These are phyloP conservation scores for Aspergillus aculeatinus DNA, from an alignment of 2,329 filamentous ascomycete genomes.

Conservation along the genomic window DNA sequence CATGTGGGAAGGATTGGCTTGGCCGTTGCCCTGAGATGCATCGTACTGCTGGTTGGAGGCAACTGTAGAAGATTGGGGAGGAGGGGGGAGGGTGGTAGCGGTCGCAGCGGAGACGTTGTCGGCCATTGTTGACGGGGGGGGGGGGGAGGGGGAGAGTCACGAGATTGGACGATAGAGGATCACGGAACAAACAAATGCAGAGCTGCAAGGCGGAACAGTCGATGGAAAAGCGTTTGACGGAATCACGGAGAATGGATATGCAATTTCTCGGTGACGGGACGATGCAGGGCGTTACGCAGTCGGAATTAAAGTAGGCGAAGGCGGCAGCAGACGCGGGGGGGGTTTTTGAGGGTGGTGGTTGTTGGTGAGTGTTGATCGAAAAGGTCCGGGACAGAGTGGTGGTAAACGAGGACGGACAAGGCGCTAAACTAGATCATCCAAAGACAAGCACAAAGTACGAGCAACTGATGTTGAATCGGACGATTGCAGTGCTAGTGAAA, in stretches of 20 bases:
- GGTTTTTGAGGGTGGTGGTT: background rate
- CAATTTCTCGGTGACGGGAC: constrained; percentile 22
- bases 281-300: constrained; percentile 29
- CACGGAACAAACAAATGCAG: constrained; percentile 21
- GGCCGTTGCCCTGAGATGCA: constrained; percentile 66
- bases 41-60: constrained; percentile 72
- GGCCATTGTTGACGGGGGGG: constrained; percentile 62
- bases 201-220: constrained; percentile 24
- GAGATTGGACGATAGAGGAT: constrained; percentile 21
- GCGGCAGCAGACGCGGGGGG: constrained; percentile 26
- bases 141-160: constrained; percentile 12
- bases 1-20: constrained; percentile 73
- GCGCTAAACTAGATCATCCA: constrained; percentile 12
- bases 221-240: constrained; percentile 15
- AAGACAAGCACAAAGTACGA: constrained; percentile 1
- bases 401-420: constrained; percentile 21
- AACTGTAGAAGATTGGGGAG: constrained; percentile 66
- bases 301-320: constrained; percentile 24
- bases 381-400: constrained; percentile 16
- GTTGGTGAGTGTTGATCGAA: constrained; percentile 10
- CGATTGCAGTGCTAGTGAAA: constrained; percentile 3
- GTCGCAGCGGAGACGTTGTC: constrained; percentile 67
- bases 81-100: constrained; percentile 66
- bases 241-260: constrained; percentile 16
- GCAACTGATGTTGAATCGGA: background rate